Evolutionary conservation across 1,284 basidiomycete genomes (phyloP).

Genomic region (Chalciporus sp.): DNA sequence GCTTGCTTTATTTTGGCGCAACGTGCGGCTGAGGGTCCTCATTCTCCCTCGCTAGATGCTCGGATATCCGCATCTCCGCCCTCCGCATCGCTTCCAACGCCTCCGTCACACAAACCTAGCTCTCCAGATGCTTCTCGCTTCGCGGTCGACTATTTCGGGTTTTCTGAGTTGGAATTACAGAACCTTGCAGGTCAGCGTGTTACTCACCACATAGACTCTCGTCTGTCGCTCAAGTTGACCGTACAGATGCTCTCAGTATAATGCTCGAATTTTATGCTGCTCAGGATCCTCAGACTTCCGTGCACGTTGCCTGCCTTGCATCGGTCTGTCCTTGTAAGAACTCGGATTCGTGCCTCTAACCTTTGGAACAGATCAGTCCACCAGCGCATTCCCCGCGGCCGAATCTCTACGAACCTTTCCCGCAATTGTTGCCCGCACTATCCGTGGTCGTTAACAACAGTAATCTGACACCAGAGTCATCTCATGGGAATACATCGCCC

Average conservation of each 20-base stretch:
- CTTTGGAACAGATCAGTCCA: constrained; percentile 26
- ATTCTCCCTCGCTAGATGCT: constrained; percentile 70
- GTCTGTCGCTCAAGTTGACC: constrained; percentile 10
- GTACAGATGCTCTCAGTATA: constrained; percentile 61
- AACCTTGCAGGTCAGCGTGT: constrained; percentile 58
- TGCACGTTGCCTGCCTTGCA: constrained; percentile 53
- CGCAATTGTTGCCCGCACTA: constrained; percentile 29
- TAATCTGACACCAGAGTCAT: constrained; percentile 59
- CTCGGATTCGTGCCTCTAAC: constrained; percentile 7
- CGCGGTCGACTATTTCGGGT: constrained; percentile 64
- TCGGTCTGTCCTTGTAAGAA: constrained; percentile 43
- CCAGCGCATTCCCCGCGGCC: constrained; percentile 26
- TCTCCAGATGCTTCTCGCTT: constrained; percentile 70
- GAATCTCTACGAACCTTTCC: constrained; percentile 35
- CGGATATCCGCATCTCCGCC: constrained; percentile 64
- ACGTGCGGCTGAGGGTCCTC: constrained; percentile 66
- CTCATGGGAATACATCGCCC: constrained; percentile 58
- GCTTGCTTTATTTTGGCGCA: constrained; percentile 77
- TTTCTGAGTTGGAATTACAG: constrained; percentile 58
- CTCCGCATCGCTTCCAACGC: constrained; percentile 67
- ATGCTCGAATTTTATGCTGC: constrained; percentile 73
- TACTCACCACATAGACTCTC: constrained; percentile 5
- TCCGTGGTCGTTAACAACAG: constrained; percentile 37
- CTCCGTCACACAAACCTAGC: constrained; percentile 71
- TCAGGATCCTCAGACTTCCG: constrained; percentile 52